Conservation (phyloP, 169 alveolate genomes). For the Babesia bigemina region DNA sequence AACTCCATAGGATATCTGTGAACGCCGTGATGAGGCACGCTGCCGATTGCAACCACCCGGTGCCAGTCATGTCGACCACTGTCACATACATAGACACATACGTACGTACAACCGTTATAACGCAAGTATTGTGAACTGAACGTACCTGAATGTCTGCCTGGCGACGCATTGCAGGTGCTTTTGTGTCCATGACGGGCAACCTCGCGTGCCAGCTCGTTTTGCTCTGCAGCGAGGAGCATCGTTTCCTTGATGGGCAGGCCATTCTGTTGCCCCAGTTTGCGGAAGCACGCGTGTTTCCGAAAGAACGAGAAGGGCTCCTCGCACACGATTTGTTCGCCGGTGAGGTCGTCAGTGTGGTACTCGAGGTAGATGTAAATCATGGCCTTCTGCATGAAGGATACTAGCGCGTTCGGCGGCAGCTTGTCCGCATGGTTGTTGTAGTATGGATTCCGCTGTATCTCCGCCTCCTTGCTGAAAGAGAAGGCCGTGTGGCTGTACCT, state of each 20-base stretch:
- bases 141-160: not conserved
- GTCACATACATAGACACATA: not conserved
- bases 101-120: not conserved
- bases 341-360: conserved; percentile 84
- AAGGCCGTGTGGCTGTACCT: conserved; percentile 83
- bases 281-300: conserved; percentile 83
- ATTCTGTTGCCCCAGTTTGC: conserved; percentile 51
- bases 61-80: too few species aligned
- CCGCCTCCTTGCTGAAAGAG: conserved; percentile 83
- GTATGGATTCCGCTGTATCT: conserved; percentile 79
- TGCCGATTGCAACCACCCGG: too few species aligned
- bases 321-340: conserved; percentile 77
- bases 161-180: not conserved
- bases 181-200: not conserved
- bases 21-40: too few species aligned
- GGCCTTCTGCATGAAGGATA: conserved; percentile 88
- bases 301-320: conserved; percentile 86
- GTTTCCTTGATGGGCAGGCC: conserved; percentile 52
- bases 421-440: conserved; percentile 83
- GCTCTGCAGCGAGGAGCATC: conserved; percentile 1
- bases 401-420: conserved; percentile 86
- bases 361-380: conserved; percentile 83
- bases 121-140: not conserved
- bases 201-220: not conserved
- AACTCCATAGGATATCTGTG: not conserved